Percentiles rank a stretch among this genome's conserved stretches.
These are phyloP conservation scores for Kwoniella botswanensis DNA, from an alignment of 768 basidiomycete genomes.

Conservation along the genomic window DNA sequence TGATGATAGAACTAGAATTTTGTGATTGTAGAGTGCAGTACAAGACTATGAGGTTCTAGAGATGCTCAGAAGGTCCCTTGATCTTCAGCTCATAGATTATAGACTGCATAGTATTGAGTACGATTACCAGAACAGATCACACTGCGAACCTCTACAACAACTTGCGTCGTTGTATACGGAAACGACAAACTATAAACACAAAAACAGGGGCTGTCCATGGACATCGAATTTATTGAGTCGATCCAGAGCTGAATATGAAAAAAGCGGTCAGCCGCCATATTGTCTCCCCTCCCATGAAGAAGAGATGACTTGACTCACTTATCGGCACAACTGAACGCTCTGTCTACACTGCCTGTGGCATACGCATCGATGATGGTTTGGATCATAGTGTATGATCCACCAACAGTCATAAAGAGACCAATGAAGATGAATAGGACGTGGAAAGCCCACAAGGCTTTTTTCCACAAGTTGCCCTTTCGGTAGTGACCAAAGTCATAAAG, in stretches of 20 bases:
- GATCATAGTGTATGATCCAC: constrained; percentile 30
- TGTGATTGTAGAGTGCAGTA: too few relatives aligned
- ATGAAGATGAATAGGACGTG: constrained; percentile 26
- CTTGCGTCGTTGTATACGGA: too few relatives aligned
- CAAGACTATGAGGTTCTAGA: too few relatives aligned
- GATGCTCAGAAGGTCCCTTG: too few relatives aligned
- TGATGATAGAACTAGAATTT: too few relatives aligned
- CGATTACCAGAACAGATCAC: too few relatives aligned
- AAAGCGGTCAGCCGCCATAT: too few relatives aligned
- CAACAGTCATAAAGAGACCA: constrained; percentile 36
- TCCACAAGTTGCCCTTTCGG: constrained; percentile 11
- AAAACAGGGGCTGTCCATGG: too few relatives aligned
- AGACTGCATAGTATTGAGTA: too few relatives aligned
- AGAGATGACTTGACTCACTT: constrained; percentile 14
- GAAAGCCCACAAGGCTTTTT: constrained; percentile 21
- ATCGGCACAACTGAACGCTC: constrained; percentile 22
- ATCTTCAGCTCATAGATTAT: too few relatives aligned
- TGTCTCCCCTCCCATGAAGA: not conserved
- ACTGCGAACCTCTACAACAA: too few relatives aligned
- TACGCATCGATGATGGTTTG: constrained; percentile 25
- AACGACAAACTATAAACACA: too few relatives aligned
- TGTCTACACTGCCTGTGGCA: constrained; percentile 11
- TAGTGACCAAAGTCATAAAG: constrained; percentile 27
- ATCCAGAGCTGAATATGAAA: not conserved
- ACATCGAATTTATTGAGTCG: not conserved